Evolutionary conservation across 2,329 filamentous ascomycete species (phyloP).

Genomic region (Ilyonectria mors-panacis): DNA sequence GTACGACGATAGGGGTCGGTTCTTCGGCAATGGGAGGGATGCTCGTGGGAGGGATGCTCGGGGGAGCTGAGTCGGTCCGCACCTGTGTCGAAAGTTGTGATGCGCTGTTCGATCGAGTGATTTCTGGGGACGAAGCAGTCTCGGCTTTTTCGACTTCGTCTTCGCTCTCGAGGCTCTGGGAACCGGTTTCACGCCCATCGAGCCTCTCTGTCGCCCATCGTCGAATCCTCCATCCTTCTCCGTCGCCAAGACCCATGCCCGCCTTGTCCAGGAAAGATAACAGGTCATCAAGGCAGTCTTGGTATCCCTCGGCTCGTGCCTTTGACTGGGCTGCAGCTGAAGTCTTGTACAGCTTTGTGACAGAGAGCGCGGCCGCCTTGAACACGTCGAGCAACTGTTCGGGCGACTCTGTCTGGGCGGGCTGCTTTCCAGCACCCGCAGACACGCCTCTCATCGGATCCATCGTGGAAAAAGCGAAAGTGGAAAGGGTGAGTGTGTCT

Average conservation of each 20-base stretch:
- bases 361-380: constrained; percentile 91
- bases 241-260: constrained; percentile 82
- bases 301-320: constrained; percentile 86
- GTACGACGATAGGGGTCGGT: constrained; percentile 62
- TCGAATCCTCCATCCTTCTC: constrained; percentile 78
- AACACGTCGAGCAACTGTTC: constrained; percentile 88
- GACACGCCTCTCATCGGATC: constrained; percentile 53
- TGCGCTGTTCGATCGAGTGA: constrained; percentile 64
- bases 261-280: constrained; percentile 88
- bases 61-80: constrained; percentile 46
- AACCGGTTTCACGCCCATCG: constrained; percentile 71
- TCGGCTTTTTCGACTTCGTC: constrained; percentile 78
- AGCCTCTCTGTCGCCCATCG: constrained; percentile 79
- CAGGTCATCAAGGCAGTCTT: constrained; percentile 93
- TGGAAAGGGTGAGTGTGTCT: constrained; percentile 14
- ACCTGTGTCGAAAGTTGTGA: constrained; percentile 52
- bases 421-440: constrained; percentile 48
- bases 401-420: constrained; percentile 58
- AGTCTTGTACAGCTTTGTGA: constrained; percentile 96
- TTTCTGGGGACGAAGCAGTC: constrained; percentile 70
- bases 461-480: constrained; percentile 40
- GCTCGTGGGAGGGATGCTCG: constrained; percentile 47
- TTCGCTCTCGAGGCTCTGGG: constrained; percentile 74
- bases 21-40: constrained; percentile 47
- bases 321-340: constrained; percentile 84